Base-by-base conservation (phyloP, 208 protist genomes). In the Trypanosoma conorhini region DNA sequence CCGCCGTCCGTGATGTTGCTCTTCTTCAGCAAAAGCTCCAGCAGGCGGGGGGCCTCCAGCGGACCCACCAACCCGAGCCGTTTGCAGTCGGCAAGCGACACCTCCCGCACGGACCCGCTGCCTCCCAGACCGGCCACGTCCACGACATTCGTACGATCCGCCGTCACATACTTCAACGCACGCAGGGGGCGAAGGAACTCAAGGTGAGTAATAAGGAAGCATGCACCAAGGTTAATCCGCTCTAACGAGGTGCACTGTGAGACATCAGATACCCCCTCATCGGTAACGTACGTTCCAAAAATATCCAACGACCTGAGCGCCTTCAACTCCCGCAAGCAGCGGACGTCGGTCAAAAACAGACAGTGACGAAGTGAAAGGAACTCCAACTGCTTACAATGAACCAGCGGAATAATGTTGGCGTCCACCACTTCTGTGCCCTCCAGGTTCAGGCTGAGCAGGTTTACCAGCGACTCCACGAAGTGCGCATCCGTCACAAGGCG, bases 351-450 rank as follows among this genome's bases (percentile, higher is more conserved):
- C 26, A 93, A 63, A 59, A 71, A 48, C 21, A 54, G 44, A 67
- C 88, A 93, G 21, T 76, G 69, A 35, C 70, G 57, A 54, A 93
- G 51, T 10, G 78, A 85, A 0, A 93, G 74, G 55, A 81, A 83
- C 42, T 74, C 63, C 35, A 93, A 52, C 54, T 71, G 40, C 24
- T 9, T 44, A 50, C 82, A 89, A 3, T 33, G 24, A 0, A 26
- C 13, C 0, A 93, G 22, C 17, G 55, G 55, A 15, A 67, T 15
- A 40, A 91, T 62, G 40, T 67, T 70, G 15, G 61, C 76, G 52
- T 90, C 81, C 38, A 72, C 64, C 0, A 91, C 55, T 46, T 33
- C 57, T 1, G 85, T 93, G 4, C 66, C 76, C 59, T 89, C 83
- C 30, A 89, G 21, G 54, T 82, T 67, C 2, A 93, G 59, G 58